Conservation (phyloP, 2,329 filamentous ascomycete species). For the Venturia effusa region DNA sequence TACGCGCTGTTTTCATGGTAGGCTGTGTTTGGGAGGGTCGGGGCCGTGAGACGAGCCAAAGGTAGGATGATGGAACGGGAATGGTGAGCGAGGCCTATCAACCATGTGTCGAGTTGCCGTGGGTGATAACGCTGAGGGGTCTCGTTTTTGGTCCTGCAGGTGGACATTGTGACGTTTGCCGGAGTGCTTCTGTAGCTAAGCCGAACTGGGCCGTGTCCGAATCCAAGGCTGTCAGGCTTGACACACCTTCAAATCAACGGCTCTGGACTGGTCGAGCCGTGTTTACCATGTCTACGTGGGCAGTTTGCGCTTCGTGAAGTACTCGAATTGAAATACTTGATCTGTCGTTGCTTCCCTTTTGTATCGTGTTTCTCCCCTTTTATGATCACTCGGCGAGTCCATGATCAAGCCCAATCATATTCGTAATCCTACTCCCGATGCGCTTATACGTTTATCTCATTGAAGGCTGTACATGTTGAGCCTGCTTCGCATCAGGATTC, state of each 20-base stretch:
- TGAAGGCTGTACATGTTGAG: background rate
- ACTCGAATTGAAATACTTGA: background rate
- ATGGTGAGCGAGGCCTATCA: background rate
- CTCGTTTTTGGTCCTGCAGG: background rate
- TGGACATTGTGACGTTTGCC: background rate
- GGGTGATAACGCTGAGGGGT: background rate
- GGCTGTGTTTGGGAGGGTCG: background rate
- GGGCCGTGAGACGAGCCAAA: background rate
- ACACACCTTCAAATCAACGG: background rate
- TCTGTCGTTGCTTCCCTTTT: background rate
- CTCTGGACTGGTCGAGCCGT: background rate
- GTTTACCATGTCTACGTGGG: background rate
- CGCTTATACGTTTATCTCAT: background rate
- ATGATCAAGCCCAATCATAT: background rate
- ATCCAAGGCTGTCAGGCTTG: background rate
- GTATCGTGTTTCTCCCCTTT: background rate
- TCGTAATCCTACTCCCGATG: background rate
- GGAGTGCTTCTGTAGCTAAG: background rate
- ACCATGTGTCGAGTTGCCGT: conserved; percentile 2
- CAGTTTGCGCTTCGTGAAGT: background rate
- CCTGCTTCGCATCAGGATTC: background rate
- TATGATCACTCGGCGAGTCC: background rate
- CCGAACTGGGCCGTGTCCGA: background rate
- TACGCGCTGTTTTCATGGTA: conserved; percentile 8
- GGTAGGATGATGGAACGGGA: background rate